These are phyloP conservation scores for Suillus clintonianus DNA, from an alignment of 768 basidiomycete genomes.

Conservation along the genomic window DNA sequence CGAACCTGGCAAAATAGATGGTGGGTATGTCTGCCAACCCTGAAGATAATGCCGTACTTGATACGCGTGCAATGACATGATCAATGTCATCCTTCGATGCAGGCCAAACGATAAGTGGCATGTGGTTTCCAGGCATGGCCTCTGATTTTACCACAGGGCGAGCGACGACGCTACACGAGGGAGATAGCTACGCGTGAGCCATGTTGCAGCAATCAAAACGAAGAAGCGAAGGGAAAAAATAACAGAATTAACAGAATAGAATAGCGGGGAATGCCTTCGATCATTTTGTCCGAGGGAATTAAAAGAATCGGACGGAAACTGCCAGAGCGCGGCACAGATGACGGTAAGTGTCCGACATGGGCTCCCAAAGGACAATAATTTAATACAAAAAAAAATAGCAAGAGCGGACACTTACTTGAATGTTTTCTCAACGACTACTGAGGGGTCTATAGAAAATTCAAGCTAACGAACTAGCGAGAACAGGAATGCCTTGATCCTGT, in stretches of 20 bases:
- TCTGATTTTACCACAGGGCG: slow-evolving; percentile 60
- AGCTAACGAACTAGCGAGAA: slow-evolving; percentile 59
- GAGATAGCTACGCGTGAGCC: slow-evolving; percentile 18
- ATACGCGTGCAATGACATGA: slow-evolving; percentile 3
- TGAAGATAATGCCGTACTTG: slow-evolving; percentile 19
- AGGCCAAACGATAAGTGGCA: slow-evolving; percentile 54
- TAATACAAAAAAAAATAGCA: not conserved
- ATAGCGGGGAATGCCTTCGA: slow-evolving; percentile 16
- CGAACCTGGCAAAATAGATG: slow-evolving; percentile 14
- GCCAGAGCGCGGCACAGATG: slow-evolving; percentile 10
- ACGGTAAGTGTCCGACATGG: not conserved
- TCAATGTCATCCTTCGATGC: slow-evolving; percentile 15
- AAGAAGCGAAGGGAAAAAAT: slow-evolving; percentile 8
- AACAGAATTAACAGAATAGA: slow-evolving; percentile 13
- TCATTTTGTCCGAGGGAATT: slow-evolving; percentile 19
- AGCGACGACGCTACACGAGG: slow-evolving; percentile 46
- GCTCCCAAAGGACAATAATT: not conserved
- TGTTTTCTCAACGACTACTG: slow-evolving; percentile 60
- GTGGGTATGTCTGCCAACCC: slow-evolving; percentile 7
- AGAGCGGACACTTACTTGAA: slow-evolving; percentile 49
- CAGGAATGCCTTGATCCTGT: slow-evolving; percentile 64
- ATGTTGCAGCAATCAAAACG: slow-evolving; percentile 11
- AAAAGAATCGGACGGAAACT: slow-evolving; percentile 16
- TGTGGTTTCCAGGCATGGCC: slow-evolving; percentile 56
- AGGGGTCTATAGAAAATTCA: slow-evolving; percentile 52